Base-by-base conservation (phyloP, 768 basidiomycete genomes). In the Cubamyces sp. region DNA sequence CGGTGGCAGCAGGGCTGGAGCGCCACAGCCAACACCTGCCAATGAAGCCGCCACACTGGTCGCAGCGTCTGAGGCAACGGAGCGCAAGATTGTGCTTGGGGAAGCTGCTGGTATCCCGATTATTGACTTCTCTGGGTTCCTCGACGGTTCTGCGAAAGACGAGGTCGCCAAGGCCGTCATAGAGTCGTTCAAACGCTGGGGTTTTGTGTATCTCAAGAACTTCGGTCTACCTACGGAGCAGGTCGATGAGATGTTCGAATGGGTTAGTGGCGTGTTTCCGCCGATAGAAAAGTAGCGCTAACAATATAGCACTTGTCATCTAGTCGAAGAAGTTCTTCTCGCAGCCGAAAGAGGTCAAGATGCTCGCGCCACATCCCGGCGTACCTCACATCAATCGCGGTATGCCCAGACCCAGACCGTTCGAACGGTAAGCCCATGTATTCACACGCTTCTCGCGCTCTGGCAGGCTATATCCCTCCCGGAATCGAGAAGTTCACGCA, bases 91-190 rank as follows among this genome's bases (percentile, higher is more conserved):
- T 5, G 23, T 54, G 1, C 16, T 54, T 7, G 54, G 54, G 16
- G 21, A 54, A 12, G 40, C 54, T 15, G 54, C 34, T 19, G 54
- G 54, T 5, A 63, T 81, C 15, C 67, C 70, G 37, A 69, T 79
- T n/a, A 69, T 83, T 25, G 77, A 83, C 66, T 79, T 82, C 61
- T 66, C 58, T 7, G 66, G 75, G 1, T 83, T 82, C 67, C 61
- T 80, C 4, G 71, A 79, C 55, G 77, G 74, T 3, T 69, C 71
- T 0, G 66, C 74, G 53, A 80, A 76, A 63, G 67, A 77, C 50
- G 60, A 34, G 0, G 78, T 79, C 7, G 79, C 79, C 0, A 66
- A 76, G 42, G 73, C 71, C 0, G 76, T 84, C 3, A 49, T 83
- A 0, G 63, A 71, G 9, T 79, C 81, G 1, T 79, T 83, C 74